Evolutionary conservation across 2,329 filamentous ascomycete genomes (phyloP).

Genomic region (Aspergillus tubingensis): DNA sequence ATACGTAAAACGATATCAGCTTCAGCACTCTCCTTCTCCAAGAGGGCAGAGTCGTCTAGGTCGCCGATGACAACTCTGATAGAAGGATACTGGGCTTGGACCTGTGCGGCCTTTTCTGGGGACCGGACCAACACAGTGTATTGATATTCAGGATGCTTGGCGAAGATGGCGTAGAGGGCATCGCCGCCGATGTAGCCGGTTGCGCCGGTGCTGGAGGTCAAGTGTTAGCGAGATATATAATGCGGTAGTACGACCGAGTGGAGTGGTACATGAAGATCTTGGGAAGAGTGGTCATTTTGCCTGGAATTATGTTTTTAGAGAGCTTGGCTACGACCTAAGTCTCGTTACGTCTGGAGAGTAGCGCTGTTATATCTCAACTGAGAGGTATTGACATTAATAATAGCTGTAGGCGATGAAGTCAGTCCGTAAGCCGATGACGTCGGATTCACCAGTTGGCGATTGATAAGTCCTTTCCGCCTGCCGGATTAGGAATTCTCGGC

Average conservation of each 20-base stretch:
- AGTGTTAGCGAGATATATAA: background rate
- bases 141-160: constrained; percentile 45
- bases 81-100: constrained; percentile 46
- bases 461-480: background rate
- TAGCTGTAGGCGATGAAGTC: background rate
- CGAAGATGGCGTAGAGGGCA: constrained; percentile 45
- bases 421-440: background rate
- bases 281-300: background rate
- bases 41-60: constrained; percentile 25
- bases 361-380: too few relatives aligned
- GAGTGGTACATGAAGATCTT: constrained; percentile 5
- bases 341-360: background rate
- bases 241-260: background rate
- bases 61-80: constrained; percentile 56
- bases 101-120: constrained; percentile 37
- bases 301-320: background rate
- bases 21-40: constrained; percentile 22
- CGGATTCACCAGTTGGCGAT: background rate
- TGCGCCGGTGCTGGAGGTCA: constrained; percentile 34
- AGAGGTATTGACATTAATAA: background rate
- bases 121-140: constrained; percentile 43
- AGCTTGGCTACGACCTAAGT: background rate
- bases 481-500: background rate
- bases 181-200: constrained; percentile 56
- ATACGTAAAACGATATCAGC: constrained; percentile 54